Evolutionary conservation across 208 protist species (phyloP), one percentile per base, ranked within the genome.

Genomic region (Crithidia sp.): DNA sequence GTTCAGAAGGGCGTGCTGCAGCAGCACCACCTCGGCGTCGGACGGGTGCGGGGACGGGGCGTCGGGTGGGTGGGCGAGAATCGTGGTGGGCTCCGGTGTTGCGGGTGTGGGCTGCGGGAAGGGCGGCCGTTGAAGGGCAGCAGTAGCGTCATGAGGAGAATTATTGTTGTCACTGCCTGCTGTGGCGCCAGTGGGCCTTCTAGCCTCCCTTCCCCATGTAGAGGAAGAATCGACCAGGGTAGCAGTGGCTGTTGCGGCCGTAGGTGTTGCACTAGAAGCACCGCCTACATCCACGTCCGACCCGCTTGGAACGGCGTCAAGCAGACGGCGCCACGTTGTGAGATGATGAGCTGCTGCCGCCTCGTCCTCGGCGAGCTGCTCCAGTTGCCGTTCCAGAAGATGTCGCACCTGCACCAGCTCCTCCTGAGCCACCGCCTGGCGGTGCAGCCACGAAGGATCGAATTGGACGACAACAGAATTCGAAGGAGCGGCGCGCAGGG

Each of bases 1-100:
- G 55, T 60, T 74, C 37, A 40, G 67, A 12, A 79, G 55, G n/a
- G 74, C 74, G 64, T 79, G 67, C 49, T 79, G 74, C 19, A 79
- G 55, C n/a, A 79, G 68, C 7, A 71, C 40, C 16, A 87, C 70
- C 41, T 87, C 86, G 8, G 77, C 75, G 49, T 67, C 74, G 44
- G 83, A 84, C 7, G 77, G 66, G 60, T 82, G 86, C 2, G 71
- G 56, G 10, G 66, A 19, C 2, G 72, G 40, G 17, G 52, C 43
- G 3, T 43, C 68, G 40, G 5, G 6, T 19, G 19, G 28, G 10
- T 54, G 17, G 13, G 5, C 28, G 28, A 28, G 28, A 28, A 28
- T 7, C n/a, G 44, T 8, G 7, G 41, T 28, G 37, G 49, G n/a
- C 41, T 49, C 19, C 13, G 10, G 59, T 5, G 39, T 52, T 5